These are phyloP conservation scores for Aspergillus kassunensis DNA, from an alignment of 495 filamentous ascomycete genomes.

Conservation along the genomic window DNA sequence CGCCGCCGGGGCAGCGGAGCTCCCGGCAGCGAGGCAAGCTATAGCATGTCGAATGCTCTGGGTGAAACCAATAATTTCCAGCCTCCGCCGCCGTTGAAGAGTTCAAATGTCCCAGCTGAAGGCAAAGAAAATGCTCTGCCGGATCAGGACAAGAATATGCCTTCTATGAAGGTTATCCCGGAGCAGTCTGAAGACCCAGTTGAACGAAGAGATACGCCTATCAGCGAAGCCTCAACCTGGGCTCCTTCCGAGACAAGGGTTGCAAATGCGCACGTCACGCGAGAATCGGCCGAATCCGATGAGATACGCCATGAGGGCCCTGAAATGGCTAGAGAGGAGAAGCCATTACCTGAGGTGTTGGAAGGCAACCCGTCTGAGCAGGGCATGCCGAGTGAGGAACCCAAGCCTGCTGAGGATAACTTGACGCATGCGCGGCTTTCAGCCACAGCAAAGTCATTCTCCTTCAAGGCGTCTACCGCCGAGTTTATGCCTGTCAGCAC, in stretches of 20 bases:
- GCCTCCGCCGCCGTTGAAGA: slow-evolving; percentile 25
- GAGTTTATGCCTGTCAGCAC: slow-evolving; percentile 43
- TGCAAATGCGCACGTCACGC: slow-evolving; percentile 32
- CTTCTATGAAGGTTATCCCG: neutral
- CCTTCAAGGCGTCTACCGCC: slow-evolving; percentile 50
- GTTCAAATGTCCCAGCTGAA: slow-evolving; percentile 29
- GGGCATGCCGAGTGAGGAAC: slow-evolving; percentile 11
- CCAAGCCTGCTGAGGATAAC: slow-evolving; percentile 19
- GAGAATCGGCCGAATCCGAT: slow-evolving; percentile 29
- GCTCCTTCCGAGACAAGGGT: slow-evolving; percentile 40
- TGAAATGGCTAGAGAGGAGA: slow-evolving; percentile 2
- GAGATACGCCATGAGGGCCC: slow-evolving; percentile 5
- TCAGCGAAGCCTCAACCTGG: slow-evolving; percentile 42
- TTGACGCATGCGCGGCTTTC: slow-evolving; percentile 47
- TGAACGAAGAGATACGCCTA: slow-evolving; percentile 32
- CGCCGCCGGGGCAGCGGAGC: slow-evolving; percentile 57
- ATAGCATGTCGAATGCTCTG: slow-evolving; percentile 56
- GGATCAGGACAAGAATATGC: slow-evolving; percentile 4
- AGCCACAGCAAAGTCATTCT: slow-evolving; percentile 64
- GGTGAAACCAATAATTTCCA: slow-evolving; percentile 40
- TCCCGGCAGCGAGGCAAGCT: slow-evolving; percentile 64
- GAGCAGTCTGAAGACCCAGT: slow-evolving; percentile 20
- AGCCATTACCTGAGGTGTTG: neutral
- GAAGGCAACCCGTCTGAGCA: neutral
- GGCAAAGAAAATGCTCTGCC: slow-evolving; percentile 47